phyloP scores from a whole-genome alignment of 2,329 filamentous ascomycete species.

The Pseudocercospora eumusae region DNA sequence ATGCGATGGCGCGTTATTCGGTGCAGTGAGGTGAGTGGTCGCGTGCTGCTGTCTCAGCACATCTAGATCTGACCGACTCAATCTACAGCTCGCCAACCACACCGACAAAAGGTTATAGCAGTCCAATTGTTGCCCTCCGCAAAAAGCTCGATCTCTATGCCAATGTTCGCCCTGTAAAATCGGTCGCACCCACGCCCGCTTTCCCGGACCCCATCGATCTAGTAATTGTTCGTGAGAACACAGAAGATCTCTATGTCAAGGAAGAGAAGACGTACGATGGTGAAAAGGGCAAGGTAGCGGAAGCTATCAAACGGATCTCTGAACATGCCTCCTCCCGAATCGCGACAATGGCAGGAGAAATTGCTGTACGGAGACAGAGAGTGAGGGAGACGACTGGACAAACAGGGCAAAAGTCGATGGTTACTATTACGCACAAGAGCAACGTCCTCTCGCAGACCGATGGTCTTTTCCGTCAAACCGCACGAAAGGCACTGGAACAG shows the following conservation, averaged over 20 bases:
- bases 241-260: slow-evolving; percentile 97
- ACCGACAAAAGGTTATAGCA: slow-evolving; percentile 92
- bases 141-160: slow-evolving; percentile 94
- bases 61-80: neutral
- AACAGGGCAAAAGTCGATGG: slow-evolving; percentile 68
- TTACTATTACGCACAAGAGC: slow-evolving; percentile 97
- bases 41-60: neutral
- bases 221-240: slow-evolving; percentile 98
- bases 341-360: slow-evolving; percentile 89
- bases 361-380: slow-evolving; percentile 82
- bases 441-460: slow-evolving; percentile 97
- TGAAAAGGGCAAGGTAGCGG: slow-evolving; percentile 77
- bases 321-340: slow-evolving; percentile 83
- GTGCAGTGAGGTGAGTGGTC: slow-evolving; percentile 67
- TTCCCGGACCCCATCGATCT: slow-evolving; percentile 73
- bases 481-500: slow-evolving; percentile 69
- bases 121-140: slow-evolving; percentile 92
- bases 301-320: slow-evolving; percentile 96
- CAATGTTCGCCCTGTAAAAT: slow-evolving; percentile 95
- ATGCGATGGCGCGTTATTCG: slow-evolving; percentile 95
- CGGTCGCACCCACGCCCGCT: slow-evolving; percentile 61
- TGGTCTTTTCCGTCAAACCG: slow-evolving; percentile 84
- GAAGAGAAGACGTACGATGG: slow-evolving; percentile 83
- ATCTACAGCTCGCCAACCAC: slow-evolving; percentile 71
- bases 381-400: slow-evolving; percentile 63